A percentile compares a stretch with the other conserved stretches of the same genome.
phyloP scores from a whole-genome alignment of 176 grass and related monocot genomes.

The Zoysia japonica region DNA sequence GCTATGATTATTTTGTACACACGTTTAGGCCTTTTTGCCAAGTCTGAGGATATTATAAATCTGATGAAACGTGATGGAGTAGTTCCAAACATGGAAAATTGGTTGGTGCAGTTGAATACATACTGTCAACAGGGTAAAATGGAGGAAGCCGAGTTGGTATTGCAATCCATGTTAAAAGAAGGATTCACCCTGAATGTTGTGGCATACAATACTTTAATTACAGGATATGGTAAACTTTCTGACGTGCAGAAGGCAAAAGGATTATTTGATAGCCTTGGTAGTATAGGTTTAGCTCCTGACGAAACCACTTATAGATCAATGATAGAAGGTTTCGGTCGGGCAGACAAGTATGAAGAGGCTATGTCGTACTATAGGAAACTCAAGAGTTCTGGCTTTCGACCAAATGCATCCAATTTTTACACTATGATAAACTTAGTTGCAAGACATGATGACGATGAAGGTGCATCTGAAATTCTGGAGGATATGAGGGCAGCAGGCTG shows the following conservation, averaged over 20 bases:
- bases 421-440: conserved; percentile 86
- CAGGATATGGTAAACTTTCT: conserved; percentile 74
- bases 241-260: conserved; percentile 48
- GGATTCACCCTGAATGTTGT: conserved; percentile 68
- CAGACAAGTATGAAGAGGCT: conserved; percentile 57
- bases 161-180: conserved; percentile 51
- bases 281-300: conserved; percentile 65
- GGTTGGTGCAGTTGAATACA: conserved; percentile 77
- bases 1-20: conserved; percentile 79
- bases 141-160: conserved; percentile 57
- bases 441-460: conserved; percentile 58
- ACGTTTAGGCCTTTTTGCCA: conserved; percentile 57
- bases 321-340: conserved; percentile 88
- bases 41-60: conserved; percentile 67
- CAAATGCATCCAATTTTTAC: conserved; percentile 90
- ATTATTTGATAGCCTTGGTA: conserved; percentile 54
- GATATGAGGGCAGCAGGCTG: conserved; percentile 70
- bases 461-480: conserved; percentile 54
- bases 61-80: conserved; percentile 66
- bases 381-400: conserved; percentile 58
- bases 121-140: conserved; percentile 90
- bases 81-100: conserved; percentile 77
- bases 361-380: conserved; percentile 70
- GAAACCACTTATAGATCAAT: conserved; percentile 93
- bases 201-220: conserved; percentile 94